Conservation (phyloP, 2,329 filamentous ascomycete genomes). For the Diaporthe sp. region DNA sequence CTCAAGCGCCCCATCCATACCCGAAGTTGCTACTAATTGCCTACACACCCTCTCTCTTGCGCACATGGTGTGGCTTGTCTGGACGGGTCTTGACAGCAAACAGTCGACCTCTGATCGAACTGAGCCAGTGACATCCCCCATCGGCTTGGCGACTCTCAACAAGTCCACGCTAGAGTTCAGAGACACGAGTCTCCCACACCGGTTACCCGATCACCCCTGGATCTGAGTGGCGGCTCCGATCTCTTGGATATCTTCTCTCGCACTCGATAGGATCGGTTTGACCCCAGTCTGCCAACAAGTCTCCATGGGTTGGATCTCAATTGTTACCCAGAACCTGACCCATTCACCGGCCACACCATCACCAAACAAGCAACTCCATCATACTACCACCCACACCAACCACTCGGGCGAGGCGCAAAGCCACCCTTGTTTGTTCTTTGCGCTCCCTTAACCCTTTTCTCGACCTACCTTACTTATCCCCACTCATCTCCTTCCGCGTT, state of each 20-base stretch:
- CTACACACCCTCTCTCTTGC: constrained; percentile 20
- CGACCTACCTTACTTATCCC: background rate
- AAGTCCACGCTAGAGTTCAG: constrained; percentile 9
- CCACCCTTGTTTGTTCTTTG: constrained; percentile 16
- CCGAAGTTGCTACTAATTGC: background rate
- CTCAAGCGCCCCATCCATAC: no score
- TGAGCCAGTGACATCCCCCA: background rate
- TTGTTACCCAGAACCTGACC: constrained; percentile 14
- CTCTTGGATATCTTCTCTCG: background rate
- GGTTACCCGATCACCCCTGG: constrained; percentile 27
- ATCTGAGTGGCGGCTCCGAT: background rate
- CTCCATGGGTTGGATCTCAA: background rate
- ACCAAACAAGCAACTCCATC: constrained; percentile 1
- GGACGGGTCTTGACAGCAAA: constrained; percentile 28
- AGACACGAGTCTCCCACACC: constrained; percentile 32
- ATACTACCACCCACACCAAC: constrained; percentile 2
- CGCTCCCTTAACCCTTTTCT: no score
- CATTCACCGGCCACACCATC: constrained; percentile 23
- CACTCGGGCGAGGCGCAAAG: constrained; percentile 19
- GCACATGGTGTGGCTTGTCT: constrained; percentile 35
- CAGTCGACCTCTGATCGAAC: constrained; percentile 2
- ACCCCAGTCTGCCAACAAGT: background rate
- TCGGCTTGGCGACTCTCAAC: constrained; percentile 10
- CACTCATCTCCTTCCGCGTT: background rate
- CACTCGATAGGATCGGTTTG: background rate